Percentiles rank a stretch among this genome's conserved stretches.
Evolutionary conservation across 2,329 filamentous ascomycete species (phyloP).

Genomic region (Mycosphaerella arachidis): DNA sequence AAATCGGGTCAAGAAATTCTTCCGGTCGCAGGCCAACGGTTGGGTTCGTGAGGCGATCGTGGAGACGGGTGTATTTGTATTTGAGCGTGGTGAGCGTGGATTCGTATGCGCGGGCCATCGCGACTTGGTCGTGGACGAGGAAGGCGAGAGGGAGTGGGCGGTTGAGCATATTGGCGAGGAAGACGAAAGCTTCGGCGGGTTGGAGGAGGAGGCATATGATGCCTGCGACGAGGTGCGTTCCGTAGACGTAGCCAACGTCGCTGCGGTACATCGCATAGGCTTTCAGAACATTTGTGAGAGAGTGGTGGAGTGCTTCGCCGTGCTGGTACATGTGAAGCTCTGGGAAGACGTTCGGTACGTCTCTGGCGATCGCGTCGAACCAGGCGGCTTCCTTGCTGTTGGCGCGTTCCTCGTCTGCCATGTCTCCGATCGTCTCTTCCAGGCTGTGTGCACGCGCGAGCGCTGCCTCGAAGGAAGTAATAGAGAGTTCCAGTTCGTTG

Average conservation of each 20-base stretch:
- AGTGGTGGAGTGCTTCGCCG: slow-evolving; percentile 62
- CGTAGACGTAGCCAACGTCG: slow-evolving; percentile 72
- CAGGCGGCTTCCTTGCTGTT: slow-evolving; percentile 54
- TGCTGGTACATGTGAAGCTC: slow-evolving; percentile 66
- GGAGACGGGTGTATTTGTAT: slow-evolving; percentile 60
- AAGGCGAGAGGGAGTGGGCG: slow-evolving; percentile 71
- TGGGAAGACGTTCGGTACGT: slow-evolving; percentile 64
- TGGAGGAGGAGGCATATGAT: slow-evolving; percentile 67
- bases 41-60: slow-evolving; percentile 56
- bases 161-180: slow-evolving; percentile 73
- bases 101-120: slow-evolving; percentile 64
- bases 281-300: slow-evolving; percentile 66
- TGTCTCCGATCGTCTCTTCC: slow-evolving; percentile 51
- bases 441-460: slow-evolving; percentile 62
- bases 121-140: slow-evolving; percentile 64
- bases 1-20: slow-evolving; percentile 33
- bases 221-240: slow-evolving; percentile 70
- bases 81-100: slow-evolving; percentile 63
- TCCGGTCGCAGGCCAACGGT: slow-evolving; percentile 32
- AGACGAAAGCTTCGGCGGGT: slow-evolving; percentile 61
- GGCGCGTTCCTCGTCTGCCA: slow-evolving; percentile 41
- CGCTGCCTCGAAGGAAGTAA: slow-evolving; percentile 66
- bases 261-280: slow-evolving; percentile 79
- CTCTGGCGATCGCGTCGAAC: slow-evolving; percentile 60
- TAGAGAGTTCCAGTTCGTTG: slow-evolving; percentile 65